Evolutionary conservation across 257 asterid species (phyloP).

Genomic region (Jasminum sambac): DNA sequence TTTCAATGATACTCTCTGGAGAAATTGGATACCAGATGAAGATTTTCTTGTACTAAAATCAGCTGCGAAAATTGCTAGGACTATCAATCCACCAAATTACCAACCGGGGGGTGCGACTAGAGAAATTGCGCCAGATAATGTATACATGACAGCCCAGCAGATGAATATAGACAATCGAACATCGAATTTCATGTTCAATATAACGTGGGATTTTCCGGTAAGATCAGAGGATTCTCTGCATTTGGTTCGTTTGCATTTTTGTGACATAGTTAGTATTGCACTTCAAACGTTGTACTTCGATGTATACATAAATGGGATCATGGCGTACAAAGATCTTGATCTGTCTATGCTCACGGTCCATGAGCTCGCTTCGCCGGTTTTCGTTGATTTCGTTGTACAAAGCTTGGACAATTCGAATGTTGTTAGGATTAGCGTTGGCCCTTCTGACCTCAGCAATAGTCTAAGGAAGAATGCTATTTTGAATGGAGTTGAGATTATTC

Average conservation of each 20-base stretch:
- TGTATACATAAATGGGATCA: constrained; percentile 54
- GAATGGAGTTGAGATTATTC: constrained; percentile 84
- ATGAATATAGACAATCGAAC: constrained; percentile 59
- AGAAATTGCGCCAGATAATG: constrained; percentile 71
- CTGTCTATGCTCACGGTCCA: constrained; percentile 53
- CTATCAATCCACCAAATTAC: constrained; percentile 53
- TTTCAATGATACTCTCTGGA: constrained; percentile 80
- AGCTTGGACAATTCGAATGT: constrained; percentile 32
- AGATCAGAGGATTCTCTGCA: constrained; percentile 28
- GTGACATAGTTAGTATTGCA: constrained; percentile 63
- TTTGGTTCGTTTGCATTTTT: constrained; percentile 70
- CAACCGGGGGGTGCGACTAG: constrained; percentile 64
- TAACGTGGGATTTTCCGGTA: constrained; percentile 75
- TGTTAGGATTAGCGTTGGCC: constrained; percentile 58
- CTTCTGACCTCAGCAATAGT: constrained; percentile 59
- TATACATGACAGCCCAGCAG: constrained; percentile 74
- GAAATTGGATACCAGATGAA: constrained; percentile 74
- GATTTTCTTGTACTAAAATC: constrained; percentile 64
- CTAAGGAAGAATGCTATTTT: constrained; percentile 69
- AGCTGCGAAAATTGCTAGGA: constrained; percentile 59
- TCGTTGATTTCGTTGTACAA: constrained; percentile 61
- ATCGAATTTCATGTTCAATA: constrained; percentile 43
- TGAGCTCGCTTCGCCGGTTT: constrained; percentile 65
- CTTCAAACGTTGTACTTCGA: constrained; percentile 59
- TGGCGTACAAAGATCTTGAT: constrained; percentile 67